Evolutionary conservation across 805 yeast species (phyloP).

Genomic region (Wickerhamiella allomyrinae): DNA sequence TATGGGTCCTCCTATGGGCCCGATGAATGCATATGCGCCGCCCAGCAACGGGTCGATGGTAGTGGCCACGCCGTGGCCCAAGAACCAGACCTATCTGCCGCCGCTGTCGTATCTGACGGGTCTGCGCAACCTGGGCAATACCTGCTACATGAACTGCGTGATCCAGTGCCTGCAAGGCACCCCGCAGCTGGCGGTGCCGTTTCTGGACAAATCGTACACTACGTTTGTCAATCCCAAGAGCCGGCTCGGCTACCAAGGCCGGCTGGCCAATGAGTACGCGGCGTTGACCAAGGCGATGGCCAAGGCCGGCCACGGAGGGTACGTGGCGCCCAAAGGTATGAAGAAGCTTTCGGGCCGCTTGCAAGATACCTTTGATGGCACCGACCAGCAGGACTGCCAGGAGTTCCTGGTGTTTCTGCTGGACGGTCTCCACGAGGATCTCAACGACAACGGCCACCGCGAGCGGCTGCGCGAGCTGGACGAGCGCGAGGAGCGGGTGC

Average conservation of each 20-base stretch:
- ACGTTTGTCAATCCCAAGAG: conserved; percentile 60
- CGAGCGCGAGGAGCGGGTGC: conserved; percentile 52
- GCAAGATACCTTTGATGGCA: conserved; percentile 47
- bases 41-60: neutral
- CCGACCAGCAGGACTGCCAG: conserved; percentile 74
- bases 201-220: conserved; percentile 45
- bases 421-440: conserved; percentile 71
- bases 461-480: conserved; percentile 44
- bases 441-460: conserved; percentile 48
- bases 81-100: neutral
- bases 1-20: too few species aligned
- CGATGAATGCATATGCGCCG: too few species aligned
- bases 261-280: conserved; percentile 55
- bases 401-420: conserved; percentile 64
- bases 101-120: conserved; percentile 29
- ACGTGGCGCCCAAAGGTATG: conserved; percentile 47
- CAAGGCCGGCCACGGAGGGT: conserved; percentile 9
- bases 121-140: conserved; percentile 67
- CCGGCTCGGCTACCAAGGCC: conserved; percentile 68
- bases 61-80: neutral
- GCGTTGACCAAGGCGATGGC: conserved; percentile 41
- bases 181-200: conserved; percentile 46
- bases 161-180: conserved; percentile 78
- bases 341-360: conserved; percentile 54
- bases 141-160: conserved; percentile 85